Percentiles rank a stretch among this genome's conserved stretches.
Conservation (phyloP, 2,329 filamentous ascomycete species). For the Didymella lethalis region DNA sequence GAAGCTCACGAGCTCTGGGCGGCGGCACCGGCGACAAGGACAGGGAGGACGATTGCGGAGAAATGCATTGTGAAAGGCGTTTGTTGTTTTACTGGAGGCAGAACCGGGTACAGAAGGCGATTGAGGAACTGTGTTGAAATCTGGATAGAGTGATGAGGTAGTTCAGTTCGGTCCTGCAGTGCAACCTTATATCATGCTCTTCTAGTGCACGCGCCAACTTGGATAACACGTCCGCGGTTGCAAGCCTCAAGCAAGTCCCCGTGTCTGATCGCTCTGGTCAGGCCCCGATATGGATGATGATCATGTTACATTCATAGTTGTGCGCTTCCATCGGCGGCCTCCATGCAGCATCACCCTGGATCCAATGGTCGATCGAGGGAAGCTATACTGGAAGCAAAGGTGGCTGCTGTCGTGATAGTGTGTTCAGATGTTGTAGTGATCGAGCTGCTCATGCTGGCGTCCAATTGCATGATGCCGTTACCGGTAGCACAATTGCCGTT, state of each 20-base stretch:
- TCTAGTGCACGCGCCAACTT: conserved; percentile 6
- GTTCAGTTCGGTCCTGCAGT: not conserved
- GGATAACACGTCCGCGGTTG: not conserved
- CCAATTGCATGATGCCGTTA: conserved; percentile 4
- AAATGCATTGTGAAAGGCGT: conserved; percentile 12
- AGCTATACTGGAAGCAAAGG: not conserved
- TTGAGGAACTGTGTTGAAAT: not conserved
- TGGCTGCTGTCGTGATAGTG: conserved; percentile 2
- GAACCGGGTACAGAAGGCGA: not conserved
- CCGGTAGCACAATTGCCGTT: conserved; percentile 1
- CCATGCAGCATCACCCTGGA: not conserved
- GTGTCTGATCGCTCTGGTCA: conserved; percentile 4
- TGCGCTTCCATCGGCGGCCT: not conserved
- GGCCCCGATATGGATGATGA: not conserved
- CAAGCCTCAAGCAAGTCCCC: conserved; percentile 1
- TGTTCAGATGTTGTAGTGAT: conserved; percentile 2
- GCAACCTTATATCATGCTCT: conserved; percentile 12
- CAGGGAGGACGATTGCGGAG: conserved; percentile 11
- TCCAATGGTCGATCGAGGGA: conserved; percentile 1
- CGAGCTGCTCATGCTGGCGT: not conserved
- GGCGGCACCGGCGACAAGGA: conserved; percentile 11
- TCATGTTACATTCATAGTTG: conserved; percentile 1
- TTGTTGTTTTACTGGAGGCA: not conserved
- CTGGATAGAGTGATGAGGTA: not conserved
- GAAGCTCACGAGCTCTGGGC: conserved; percentile 20